Percentiles rank a stretch among this genome's conserved stretches.
Conservation (phyloP, 1,139 yeast species). For the Lodderomyces metapsilosis region DNA sequence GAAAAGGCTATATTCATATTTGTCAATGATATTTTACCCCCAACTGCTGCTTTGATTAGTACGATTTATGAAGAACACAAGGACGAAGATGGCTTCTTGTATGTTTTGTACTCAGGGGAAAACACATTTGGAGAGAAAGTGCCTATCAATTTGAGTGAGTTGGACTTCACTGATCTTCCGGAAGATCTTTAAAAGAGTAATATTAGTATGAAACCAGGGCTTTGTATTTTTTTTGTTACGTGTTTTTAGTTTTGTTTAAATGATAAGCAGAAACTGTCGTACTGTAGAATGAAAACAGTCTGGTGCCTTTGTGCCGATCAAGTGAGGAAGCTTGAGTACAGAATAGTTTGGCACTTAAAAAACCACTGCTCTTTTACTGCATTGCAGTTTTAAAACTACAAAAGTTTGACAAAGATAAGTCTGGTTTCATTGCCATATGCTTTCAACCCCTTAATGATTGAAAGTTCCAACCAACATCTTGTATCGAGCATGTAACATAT, state of each 20-base stretch:
- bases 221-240: neutral
- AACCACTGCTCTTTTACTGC: no score
- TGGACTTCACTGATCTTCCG: constrained; percentile 14
- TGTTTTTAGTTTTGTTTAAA: neutral
- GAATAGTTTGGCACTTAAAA: no score
- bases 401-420: no score
- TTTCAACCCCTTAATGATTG: no score
- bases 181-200: constrained; percentile 5
- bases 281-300: neutral
- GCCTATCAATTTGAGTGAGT: constrained; percentile 19
- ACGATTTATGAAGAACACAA: constrained; percentile 93
- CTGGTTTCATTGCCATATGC: no score
- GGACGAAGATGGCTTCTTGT: constrained; percentile 95
- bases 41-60: constrained; percentile 96
- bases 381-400: no score
- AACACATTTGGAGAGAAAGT: constrained; percentile 68
- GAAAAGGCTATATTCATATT: constrained; percentile 97
- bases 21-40: constrained; percentile 94
- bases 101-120: constrained; percentile 87
- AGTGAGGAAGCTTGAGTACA: no score
- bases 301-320: neutral
- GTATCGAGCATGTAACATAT: no score
- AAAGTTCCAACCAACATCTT: no score
- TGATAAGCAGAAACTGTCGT: neutral
- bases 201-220: neutral